Base-by-base conservation (phyloP, 2,329 filamentous ascomycete species). In the Trichoderma sp. region DNA sequence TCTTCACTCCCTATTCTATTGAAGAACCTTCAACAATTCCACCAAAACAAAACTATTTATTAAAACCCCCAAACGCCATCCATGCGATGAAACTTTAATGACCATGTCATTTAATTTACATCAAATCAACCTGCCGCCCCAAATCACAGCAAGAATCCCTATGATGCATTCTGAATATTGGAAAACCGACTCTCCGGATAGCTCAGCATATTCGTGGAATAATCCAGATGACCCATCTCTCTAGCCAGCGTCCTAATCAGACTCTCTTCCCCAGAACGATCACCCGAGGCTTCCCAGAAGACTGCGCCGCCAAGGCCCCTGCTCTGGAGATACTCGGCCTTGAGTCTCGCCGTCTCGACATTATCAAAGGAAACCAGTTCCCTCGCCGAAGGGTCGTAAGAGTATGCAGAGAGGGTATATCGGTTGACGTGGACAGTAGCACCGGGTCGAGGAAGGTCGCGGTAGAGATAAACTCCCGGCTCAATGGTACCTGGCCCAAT, bases 281-380 rank as follows among this genome's bases (percentile, higher is more conserved):
- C 94, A 14, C 91, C 92, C 78, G 90, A 93, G 11, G 91, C 92
- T 83, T 97, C 94, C 94, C 94, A 97, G 89, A 93, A 97, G 87
- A 97, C 94, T 0, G 90, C 92, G 14, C 94, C 94, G 1, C 93
- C 94, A 1, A 97, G 88, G 0, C 89, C 86, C 71, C 87, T 86
- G 27, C 85, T 80, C 78, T 86, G 85, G 78, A 97, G 87, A 80
- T 92, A 97, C 9, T 85, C 81, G 0, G 89, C 89, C 85, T 97
- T 97, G 77, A 85, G 81, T 33, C 81, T 82, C 0, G 89, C 90
- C 77, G 92, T 90, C 38, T 84, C 82, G 0, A 90, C 86, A 4
- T 89, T 93, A 79, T 93, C 92, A 80, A 94, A 97, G 29, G 90
- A 91, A 68, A 97, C 86, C 85, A 97, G 90, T 80, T 91, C 90